Evolutionary conservation across 2,329 filamentous ascomycete species (phyloP).

Genomic region (Botrytis deweyae): DNA sequence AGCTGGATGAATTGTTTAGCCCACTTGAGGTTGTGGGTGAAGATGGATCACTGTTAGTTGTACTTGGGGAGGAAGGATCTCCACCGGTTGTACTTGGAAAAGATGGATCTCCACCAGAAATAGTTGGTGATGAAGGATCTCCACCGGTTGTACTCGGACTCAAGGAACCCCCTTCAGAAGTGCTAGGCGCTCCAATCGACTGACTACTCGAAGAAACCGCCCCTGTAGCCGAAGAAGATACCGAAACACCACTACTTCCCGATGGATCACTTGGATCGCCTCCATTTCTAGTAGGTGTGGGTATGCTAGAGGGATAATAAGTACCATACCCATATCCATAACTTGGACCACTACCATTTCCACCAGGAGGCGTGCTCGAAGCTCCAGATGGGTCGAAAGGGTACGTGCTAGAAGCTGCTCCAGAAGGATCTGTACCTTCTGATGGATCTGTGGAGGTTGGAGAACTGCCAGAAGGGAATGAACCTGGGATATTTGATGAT

Average conservation of each 20-base stretch:
- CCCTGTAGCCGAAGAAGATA: background rate
- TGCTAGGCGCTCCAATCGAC: background rate
- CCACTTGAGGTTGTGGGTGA: background rate
- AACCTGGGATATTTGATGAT: background rate
- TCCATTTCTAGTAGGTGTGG: background rate
- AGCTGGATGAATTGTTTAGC: background rate
- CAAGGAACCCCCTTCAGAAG: background rate
- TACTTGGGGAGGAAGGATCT: background rate
- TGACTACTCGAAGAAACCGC: background rate
- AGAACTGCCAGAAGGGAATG: background rate
- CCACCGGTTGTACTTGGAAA: background rate
- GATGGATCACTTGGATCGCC: background rate
- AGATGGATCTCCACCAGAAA: background rate
- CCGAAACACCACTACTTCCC: background rate
- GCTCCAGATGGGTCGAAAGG: background rate
- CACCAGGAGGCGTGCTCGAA: background rate
- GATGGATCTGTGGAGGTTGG: background rate
- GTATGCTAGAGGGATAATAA: background rate
- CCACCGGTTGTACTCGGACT: background rate
- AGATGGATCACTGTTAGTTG: background rate
- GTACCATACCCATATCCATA: constrained; percentile 9
- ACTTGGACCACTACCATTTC: background rate
- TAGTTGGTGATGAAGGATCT: background rate
- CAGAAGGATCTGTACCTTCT: background rate
- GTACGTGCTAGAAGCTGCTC: background rate